Base-by-base conservation (phyloP, 495 filamentous ascomycete genomes). In the Aspergillus biplanus region DNA sequence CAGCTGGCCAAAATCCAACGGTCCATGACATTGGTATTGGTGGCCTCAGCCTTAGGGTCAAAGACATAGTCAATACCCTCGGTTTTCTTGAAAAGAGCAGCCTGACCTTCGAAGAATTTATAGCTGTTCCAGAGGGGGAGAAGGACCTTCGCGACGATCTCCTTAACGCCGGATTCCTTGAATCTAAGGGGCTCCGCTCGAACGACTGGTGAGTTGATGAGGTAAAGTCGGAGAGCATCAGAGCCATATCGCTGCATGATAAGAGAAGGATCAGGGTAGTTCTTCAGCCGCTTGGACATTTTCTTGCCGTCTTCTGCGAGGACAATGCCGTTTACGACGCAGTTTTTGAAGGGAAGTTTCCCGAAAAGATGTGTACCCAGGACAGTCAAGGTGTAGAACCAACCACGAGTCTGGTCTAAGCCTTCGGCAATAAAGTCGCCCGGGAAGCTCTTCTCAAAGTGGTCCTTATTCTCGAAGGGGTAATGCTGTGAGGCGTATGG, bases 341-440 rank as follows among this genome's bases (percentile, higher is more conserved):
- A 97, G 73, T 98, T 97, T 78, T 94, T 89, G 84, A 97, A 99
- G 0, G 95, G 96, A 0, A 93, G 86, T 16, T 86, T 84, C 18
- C 91, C 92, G 67, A 96, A 97, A 15, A 99, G 85, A 69, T 97
- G 92, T 6, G 90, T 95, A 52, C 94, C 95, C 37, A 99, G 83
- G 15, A 98, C 92, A 21, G 90, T 84, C 56, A 98, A 74, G 1
- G 95, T 97, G 72, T 99, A 98, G 79, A 98, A 99, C 95, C 95
- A 99, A 44, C 95, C 95, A 71, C 96, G 85, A 3, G 93, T 96
- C 75, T 96, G 92, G 73, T 96, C 95, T 34, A 99, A 79, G 58
- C 95, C 95, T 79, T 99, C 95, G 0, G 95, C 93, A 71, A 99
- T 97, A 76, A 99, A 99, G 71, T 99, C 92, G 58, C 91, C 94